A percentile compares a stretch with the other conserved stretches of the same genome.
Evolutionary conservation across 495 filamentous ascomycete species (phyloP).

Genomic region (Trichocladium antarcticum): DNA sequence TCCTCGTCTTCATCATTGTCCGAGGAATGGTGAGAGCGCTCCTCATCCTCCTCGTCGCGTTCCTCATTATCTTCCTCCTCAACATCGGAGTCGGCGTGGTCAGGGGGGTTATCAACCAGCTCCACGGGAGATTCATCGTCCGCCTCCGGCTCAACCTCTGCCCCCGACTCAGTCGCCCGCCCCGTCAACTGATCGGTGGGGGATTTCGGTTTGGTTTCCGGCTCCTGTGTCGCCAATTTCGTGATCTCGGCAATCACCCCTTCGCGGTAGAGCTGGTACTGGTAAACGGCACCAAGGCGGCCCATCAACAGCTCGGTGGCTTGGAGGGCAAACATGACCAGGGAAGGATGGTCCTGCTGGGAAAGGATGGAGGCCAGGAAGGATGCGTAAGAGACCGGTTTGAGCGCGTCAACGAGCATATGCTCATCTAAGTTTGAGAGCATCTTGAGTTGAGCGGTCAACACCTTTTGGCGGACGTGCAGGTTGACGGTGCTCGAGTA

Average conservation of each 20-base stretch:
- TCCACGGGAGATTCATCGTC: conserved; percentile 1
- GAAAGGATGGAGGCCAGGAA: conserved; percentile 92
- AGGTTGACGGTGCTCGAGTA: conserved; percentile 98
- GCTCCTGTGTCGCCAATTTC: conserved; percentile 50
- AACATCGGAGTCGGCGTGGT: conserved; percentile 24
- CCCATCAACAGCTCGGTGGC: conserved; percentile 79
- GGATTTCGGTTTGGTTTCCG: conserved; percentile 22
- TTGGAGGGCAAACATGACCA: conserved; percentile 78
- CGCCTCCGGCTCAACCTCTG: conserved; percentile 16
- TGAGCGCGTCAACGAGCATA: conserved; percentile 77
- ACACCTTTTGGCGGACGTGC: conserved; percentile 92
- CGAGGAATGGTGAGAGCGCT: neutral
- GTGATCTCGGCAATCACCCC: conserved; percentile 87
- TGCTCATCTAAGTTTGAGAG: conserved; percentile 80
- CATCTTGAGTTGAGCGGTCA: conserved; percentile 95
- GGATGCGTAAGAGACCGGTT: conserved; percentile 92
- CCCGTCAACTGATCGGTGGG: neutral
- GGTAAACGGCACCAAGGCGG: conserved; percentile 76
- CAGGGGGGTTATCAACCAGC: conserved; percentile 1
- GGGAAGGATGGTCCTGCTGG: conserved; percentile 80
- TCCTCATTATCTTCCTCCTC: conserved; percentile 25
- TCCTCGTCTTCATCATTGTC: conserved; percentile 29
- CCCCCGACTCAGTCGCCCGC: conserved; percentile 19
- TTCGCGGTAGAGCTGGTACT: conserved; percentile 94
- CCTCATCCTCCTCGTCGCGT: conserved; percentile 22